phyloP scores from a whole-genome alignment of 2,329 filamentous ascomycete species.

The Fusarium staphyleae region DNA sequence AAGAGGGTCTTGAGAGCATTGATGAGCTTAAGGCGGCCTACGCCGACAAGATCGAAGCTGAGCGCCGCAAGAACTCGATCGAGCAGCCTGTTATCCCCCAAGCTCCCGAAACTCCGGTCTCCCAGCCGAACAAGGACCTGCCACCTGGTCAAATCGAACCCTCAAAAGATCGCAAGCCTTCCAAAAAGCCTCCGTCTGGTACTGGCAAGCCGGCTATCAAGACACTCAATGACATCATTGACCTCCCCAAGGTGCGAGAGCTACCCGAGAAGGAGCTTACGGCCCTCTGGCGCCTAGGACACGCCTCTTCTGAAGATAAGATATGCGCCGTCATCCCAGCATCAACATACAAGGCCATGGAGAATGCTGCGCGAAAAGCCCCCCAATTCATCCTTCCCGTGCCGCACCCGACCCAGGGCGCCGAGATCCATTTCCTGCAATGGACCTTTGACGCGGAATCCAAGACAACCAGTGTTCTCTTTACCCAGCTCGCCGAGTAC shows the following conservation, averaged over 20 bases:
- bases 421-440: slow-evolving; percentile 95
- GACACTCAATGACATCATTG: slow-evolving; percentile 65
- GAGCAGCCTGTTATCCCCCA: slow-evolving; percentile 50
- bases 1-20: slow-evolving; percentile 73
- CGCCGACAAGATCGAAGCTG: slow-evolving; percentile 77
- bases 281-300: slow-evolving; percentile 87
- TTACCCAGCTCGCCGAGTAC: slow-evolving; percentile 93
- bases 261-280: slow-evolving; percentile 85
- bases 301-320: slow-evolving; percentile 74
- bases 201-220: slow-evolving; percentile 48
- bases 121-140: slow-evolving; percentile 47
- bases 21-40: slow-evolving; percentile 83
- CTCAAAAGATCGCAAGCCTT: slow-evolving; percentile 19
- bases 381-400: slow-evolving; percentile 93
- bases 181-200: slow-evolving; percentile 25
- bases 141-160: slow-evolving; percentile 37
- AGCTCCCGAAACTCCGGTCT: slow-evolving; percentile 46
- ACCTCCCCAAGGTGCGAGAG: slow-evolving; percentile 76
- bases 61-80: slow-evolving; percentile 72
- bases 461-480: slow-evolving; percentile 78
- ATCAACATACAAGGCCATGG: slow-evolving; percentile 76
- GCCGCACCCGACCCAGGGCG: slow-evolving; percentile 70
- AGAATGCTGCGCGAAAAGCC: slow-evolving; percentile 72
- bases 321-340: slow-evolving; percentile 86
- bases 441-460: slow-evolving; percentile 83